Evolutionary conservation across 768 basidiomycete species (phyloP), one percentile per base, ranked within the genome.

Genomic region (Termitomyces sp.): DNA sequence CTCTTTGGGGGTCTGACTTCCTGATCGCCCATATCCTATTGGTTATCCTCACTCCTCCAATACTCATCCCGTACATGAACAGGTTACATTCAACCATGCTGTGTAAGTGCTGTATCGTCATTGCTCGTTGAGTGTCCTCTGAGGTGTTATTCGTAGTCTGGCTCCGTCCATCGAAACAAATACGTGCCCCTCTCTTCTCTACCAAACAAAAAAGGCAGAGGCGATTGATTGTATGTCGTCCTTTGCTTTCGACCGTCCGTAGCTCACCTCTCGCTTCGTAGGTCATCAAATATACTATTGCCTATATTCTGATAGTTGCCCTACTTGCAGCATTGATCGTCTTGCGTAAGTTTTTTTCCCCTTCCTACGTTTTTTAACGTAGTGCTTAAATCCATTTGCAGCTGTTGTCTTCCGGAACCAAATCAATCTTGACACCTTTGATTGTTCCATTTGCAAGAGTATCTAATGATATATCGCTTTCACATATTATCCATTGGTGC

Each of bases 1-100:
- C 92, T 25, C 76, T 98, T 16, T 98, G 96, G 90, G 89, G 88
- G 46, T 95, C 93, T 7, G 97, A 98, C 75, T 97, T 98, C 78
- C 73, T 98, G 41, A 78, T 93, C 48, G 89, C 79, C 5, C 92
- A 93, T 66, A 73, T 98, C 56, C 80, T 98, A 11, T 75, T 98
- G 62, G 83, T 97, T 70, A 85, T 97, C 65, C 75, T 98, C 71
- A 91, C 93, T 7, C 85, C 86, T 16, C 90, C 92, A 0, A 78
- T 89, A 58, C 69, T 96, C 63, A 86, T 98, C 53, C 97, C 97
- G 0, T 95, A 86, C 71, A 72, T 87, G 60, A 95, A 97, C 76
- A 85, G 84, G 54, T 59, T 96, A 51, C 97, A 99, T 73, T 94
- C 96, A 29, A 95, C 89, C 21, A 90, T 95, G 86, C 77, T 96